Evolutionary conservation across 768 basidiomycete species (phyloP).

Genomic region (Psilocybe tampanensis): DNA sequence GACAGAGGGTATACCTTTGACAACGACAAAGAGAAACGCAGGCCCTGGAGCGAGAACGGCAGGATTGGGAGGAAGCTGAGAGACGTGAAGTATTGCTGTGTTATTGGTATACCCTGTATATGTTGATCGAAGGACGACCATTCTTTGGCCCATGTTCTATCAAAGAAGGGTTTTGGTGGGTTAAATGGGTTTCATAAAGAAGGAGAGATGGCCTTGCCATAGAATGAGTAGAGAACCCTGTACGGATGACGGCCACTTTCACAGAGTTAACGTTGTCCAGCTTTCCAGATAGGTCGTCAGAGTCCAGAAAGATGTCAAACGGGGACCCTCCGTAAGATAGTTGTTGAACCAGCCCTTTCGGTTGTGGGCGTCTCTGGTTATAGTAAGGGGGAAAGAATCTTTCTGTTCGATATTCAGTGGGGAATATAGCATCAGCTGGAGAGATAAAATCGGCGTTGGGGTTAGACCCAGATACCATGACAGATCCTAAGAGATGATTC

Average conservation of each 20-base stretch:
- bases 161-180: neutral
- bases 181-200: neutral
- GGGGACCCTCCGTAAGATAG: conserved; percentile 77
- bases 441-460: conserved; percentile 70
- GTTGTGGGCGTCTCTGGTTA: conserved; percentile 58
- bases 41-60: conserved; percentile 72
- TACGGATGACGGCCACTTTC: conserved; percentile 55
- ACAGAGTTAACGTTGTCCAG: conserved; percentile 50
- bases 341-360: conserved; percentile 50
- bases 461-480: conserved; percentile 80
- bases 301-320: conserved; percentile 63
- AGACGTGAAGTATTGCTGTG: conserved; percentile 61
- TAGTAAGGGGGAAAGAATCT: conserved; percentile 76
- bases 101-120: conserved; percentile 61
- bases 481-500: conserved; percentile 42
- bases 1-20: conserved; percentile 74
- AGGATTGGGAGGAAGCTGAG: conserved; percentile 74
- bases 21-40: conserved; percentile 71
- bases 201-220: conserved; percentile 47
- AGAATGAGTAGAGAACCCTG: conserved; percentile 77
- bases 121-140: conserved; percentile 62
- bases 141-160: conserved; percentile 75
- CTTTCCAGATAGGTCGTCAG: conserved; percentile 53
- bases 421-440: conserved; percentile 49
- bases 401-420: conserved; percentile 78